Base-by-base conservation (phyloP, 2,329 filamentous ascomycete genomes). In the Cladosporium velox region DNA sequence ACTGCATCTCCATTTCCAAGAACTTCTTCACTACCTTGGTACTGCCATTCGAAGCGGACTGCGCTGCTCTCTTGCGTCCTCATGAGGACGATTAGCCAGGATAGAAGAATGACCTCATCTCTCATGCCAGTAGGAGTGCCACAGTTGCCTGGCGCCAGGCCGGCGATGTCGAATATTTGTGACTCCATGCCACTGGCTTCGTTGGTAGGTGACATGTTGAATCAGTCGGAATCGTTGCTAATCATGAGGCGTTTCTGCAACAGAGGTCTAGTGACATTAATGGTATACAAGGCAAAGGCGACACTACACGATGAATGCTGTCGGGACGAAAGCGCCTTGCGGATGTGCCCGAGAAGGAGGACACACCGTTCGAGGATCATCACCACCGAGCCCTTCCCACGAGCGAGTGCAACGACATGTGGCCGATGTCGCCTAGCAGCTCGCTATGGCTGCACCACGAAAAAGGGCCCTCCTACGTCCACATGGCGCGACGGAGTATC, bases 61-160 rank as follows among this genome's bases (percentile, higher is more conserved):
- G 76, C 72, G 41, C 72, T 73, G 18, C 78, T 78, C 68, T 84
- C 82, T 11, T 74, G 74, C 1, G 77, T 80, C 12, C 81, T 76
- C 65, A 82, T 65, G 8, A 83, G 77, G 7, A 81, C 77, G 14
- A 83, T 73, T 15, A 82, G 75, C 82, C 82, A 84, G 49, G 82
- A 77, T 41, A 79, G 54, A 12, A 83, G 76, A 14, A 83, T 21
- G 18, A 79, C 62, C 21, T 81, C 80, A n/a, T 82, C 78, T 65
- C 69, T 79, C 72, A 79, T 74, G 34, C 76, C 73, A 8, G 79
- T 80, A 18, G 70, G 70, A 12, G 72, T 75, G 3, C 38, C 52
- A 4, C 10, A 60, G 18, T 74, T 64, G 41, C 76, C 67, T 35
- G 74, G 67, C 12, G 65, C 68, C 65, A 79, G 72, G 5, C 68